Percentiles rank a stretch among this genome's conserved stretches.
Evolutionary conservation across 345 rosid genomes (phyloP).

Genomic region (Pseudoturritis turrita): DNA sequence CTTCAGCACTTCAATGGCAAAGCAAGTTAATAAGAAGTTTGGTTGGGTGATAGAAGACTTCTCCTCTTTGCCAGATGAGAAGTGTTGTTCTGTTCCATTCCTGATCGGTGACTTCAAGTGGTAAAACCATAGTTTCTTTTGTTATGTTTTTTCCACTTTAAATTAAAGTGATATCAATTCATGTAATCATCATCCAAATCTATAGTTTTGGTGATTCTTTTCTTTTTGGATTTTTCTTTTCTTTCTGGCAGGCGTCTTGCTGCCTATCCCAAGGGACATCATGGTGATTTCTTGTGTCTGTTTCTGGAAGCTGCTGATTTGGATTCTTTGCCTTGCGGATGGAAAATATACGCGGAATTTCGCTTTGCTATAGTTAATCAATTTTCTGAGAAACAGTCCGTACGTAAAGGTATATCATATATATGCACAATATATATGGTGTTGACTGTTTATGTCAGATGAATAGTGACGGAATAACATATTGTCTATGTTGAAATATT

Average conservation of each 20-base stretch:
- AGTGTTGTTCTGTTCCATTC: neutral
- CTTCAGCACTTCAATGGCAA: neutral
- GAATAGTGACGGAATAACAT: too few species aligned
- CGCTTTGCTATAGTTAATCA: conserved; percentile 63
- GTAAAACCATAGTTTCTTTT: neutral
- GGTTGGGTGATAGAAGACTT: neutral
- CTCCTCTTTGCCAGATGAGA: neutral
- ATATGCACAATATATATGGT: too few species aligned
- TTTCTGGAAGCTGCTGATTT: conserved; percentile 66
- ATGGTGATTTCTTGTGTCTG: conserved; percentile 61
- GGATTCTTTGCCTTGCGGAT: conserved; percentile 54
- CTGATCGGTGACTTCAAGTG: neutral
- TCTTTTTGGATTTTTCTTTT: neutral
- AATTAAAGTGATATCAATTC: neutral
- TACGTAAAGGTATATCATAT: neutral
- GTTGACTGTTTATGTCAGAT: too few species aligned
- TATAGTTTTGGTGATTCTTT: neutral
- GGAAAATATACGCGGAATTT: conserved; percentile 71
- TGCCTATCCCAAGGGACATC: conserved; percentile 67
- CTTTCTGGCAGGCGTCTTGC: conserved; percentile 51
- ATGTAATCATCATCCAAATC: too few species aligned
- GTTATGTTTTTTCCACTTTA: neutral
- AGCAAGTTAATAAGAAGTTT: neutral
- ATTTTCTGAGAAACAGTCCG: conserved; percentile 35
- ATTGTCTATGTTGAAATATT: neutral